These are phyloP conservation scores for Herpetomonas samuelpessoai DNA, from an alignment of 208 protist species.

Conservation along the genomic window DNA sequence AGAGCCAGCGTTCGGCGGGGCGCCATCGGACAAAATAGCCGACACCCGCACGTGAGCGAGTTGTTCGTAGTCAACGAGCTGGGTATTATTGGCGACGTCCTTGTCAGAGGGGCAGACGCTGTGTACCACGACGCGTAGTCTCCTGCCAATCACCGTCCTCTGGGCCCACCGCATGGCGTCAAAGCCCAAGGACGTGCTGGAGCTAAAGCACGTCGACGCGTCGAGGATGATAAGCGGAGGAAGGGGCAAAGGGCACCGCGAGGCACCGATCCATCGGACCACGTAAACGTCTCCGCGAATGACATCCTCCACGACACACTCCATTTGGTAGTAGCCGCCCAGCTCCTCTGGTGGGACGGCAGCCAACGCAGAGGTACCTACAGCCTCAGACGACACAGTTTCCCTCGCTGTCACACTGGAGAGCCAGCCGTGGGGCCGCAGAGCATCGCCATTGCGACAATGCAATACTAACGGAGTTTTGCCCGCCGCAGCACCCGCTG, in stretches of 20 bases:
- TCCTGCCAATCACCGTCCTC: conserved; percentile 26
- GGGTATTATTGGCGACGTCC: conserved; percentile 53
- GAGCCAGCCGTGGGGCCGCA: background rate
- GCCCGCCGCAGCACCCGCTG: background rate
- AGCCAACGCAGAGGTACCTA: too few species aligned
- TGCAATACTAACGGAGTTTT: background rate
- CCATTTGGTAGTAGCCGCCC: background rate
- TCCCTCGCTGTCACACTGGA: background rate
- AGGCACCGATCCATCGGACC: conserved; percentile 28
- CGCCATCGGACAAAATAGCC: too few species aligned
- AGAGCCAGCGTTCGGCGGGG: too few species aligned
- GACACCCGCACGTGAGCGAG: conserved; percentile 26
- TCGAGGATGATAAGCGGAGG: conserved; percentile 42
- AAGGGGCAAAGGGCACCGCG: background rate
- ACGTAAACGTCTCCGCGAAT: conserved; percentile 51
- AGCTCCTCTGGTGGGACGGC: too few species aligned
- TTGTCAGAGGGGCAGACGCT: conserved; percentile 34
- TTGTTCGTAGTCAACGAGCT: conserved; percentile 40
- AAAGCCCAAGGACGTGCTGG: conserved; percentile 27
- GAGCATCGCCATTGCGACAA: background rate
- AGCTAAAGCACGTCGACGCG: conserved; percentile 29
- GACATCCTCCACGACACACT: conserved; percentile 43
- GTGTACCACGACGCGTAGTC: conserved; percentile 44
- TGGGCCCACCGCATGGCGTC: conserved; percentile 47
- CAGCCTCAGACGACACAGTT: too few species aligned